Evolutionary conservation across 805 yeast genomes (phyloP).

Genomic region (Maudiozyma barnettii): DNA sequence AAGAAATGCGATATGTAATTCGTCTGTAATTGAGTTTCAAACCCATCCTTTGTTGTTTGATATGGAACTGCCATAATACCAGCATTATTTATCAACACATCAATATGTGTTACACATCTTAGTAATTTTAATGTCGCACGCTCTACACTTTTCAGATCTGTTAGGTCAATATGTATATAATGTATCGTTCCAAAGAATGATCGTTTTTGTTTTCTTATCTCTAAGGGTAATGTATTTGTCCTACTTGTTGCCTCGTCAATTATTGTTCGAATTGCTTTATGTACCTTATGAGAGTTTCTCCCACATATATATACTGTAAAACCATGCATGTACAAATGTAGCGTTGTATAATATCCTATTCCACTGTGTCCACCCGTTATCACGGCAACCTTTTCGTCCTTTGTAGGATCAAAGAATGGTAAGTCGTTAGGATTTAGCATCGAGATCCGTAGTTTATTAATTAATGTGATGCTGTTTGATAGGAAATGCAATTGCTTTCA

Average conservation of each 20-base stretch:
- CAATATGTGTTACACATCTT: constrained; percentile 39
- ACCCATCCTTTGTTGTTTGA: constrained; percentile 52
- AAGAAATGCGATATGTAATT: constrained; percentile 70
- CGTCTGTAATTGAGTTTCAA: constrained; percentile 73
- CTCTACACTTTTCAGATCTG: constrained; percentile 38
- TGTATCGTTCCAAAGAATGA: constrained; percentile 40
- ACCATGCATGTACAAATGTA: constrained; percentile 74
- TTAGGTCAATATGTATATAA: constrained; percentile 47
- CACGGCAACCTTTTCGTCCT: constrained; percentile 52
- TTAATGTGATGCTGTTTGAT: not conserved
- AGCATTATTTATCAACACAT: constrained; percentile 66
- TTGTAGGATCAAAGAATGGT: constrained; percentile 52
- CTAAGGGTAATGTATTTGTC: constrained; percentile 2
- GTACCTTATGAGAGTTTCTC: constrained; percentile 46
- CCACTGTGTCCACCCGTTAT: constrained; percentile 81
- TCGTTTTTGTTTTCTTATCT: not conserved
- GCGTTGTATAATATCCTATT: constrained; percentile 65
- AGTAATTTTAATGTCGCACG: constrained; percentile 40
- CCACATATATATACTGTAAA: constrained; percentile 68
- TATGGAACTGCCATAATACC: constrained; percentile 75
- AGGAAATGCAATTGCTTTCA: too few species aligned
- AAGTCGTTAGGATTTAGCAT: constrained; percentile 38
- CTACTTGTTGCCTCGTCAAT: constrained; percentile 40
- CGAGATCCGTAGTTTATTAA: not conserved
- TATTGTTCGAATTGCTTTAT: constrained; percentile 47